Evolutionary conservation across 805 yeast genomes (phyloP).

Genomic region (Ogataea nonfermentans): DNA sequence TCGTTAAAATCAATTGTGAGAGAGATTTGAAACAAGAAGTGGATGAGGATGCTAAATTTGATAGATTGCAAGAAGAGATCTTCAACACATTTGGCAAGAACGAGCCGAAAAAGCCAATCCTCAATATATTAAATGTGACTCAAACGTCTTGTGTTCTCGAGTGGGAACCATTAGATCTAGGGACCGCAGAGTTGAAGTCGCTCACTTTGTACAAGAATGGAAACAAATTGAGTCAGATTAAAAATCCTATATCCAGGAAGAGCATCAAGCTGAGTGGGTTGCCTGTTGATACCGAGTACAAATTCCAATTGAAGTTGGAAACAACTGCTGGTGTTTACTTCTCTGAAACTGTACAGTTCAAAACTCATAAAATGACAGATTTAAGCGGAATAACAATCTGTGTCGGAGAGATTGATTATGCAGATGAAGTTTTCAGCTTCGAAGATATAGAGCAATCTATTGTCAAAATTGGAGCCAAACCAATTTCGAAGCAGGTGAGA

Average conservation of each 20-base stretch:
- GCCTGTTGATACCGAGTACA: slow-evolving; percentile 79
- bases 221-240: slow-evolving; percentile 73
- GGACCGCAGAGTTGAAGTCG: slow-evolving; percentile 76
- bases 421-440: slow-evolving; percentile 44
- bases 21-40: slow-evolving; percentile 68
- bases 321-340: slow-evolving; percentile 87
- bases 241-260: slow-evolving; percentile 73
- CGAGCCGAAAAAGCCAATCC: slow-evolving; percentile 68
- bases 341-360: slow-evolving; percentile 66
- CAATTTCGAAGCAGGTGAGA: slow-evolving; percentile 66
- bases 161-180: slow-evolving; percentile 86
- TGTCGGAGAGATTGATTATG: slow-evolving; percentile 69
- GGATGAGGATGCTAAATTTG: slow-evolving; percentile 57
- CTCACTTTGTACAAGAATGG: slow-evolving; percentile 76
- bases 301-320: slow-evolving; percentile 73
- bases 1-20: slow-evolving; percentile 81
- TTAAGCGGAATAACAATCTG: slow-evolving; percentile 90
- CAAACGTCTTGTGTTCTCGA: slow-evolving; percentile 94
- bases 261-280: slow-evolving; percentile 89
- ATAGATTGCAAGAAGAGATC: slow-evolving; percentile 68
- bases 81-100: slow-evolving; percentile 67
- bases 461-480: slow-evolving; percentile 75
- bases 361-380: slow-evolving; percentile 95
- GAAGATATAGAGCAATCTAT: slow-evolving; percentile 66
- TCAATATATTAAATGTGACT: slow-evolving; percentile 73